These are phyloP conservation scores for grape (Vitis vinifera) DNA, from an alignment of 164 flowering plant species.

Conservation along the genomic window DNA sequence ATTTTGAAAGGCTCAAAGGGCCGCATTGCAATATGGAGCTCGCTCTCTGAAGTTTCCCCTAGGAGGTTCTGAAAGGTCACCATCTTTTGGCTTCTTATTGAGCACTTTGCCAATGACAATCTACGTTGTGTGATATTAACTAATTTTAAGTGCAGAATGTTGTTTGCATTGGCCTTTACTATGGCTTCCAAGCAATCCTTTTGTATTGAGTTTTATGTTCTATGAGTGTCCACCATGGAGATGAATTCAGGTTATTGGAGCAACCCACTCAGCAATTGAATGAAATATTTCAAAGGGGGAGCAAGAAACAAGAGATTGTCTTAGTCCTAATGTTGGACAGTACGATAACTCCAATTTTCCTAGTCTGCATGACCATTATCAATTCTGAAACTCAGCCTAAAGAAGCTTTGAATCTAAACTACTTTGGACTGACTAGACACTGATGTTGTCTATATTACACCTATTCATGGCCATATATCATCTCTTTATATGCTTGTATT, in stretches of 20 bases:
- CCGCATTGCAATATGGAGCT: not conserved
- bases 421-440: too few relatives aligned
- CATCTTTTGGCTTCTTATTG: not conserved
- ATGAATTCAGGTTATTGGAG: conserved; percentile 5
- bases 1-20: conserved; percentile 1
- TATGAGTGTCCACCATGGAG: not conserved
- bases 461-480: too few relatives aligned
- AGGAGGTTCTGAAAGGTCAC: not conserved
- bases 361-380: too few relatives aligned
- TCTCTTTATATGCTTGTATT: too few relatives aligned
- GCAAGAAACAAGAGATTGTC: too few relatives aligned
- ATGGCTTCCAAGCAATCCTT: not conserved
- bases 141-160: not conserved
- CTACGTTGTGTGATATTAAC: not conserved
- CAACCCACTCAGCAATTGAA: not conserved
- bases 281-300: too few relatives aligned
- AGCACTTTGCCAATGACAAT: not conserved
- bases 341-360: too few relatives aligned
- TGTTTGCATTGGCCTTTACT: not conserved
- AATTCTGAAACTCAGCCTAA: too few relatives aligned
- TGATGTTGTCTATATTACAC: too few relatives aligned
- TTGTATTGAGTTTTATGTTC: not conserved
- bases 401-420: too few relatives aligned
- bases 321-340: too few relatives aligned
- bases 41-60: not conserved